phyloP scores from a whole-genome alignment of 306 rosid species.

The Luffa aegyptiaca region DNA sequence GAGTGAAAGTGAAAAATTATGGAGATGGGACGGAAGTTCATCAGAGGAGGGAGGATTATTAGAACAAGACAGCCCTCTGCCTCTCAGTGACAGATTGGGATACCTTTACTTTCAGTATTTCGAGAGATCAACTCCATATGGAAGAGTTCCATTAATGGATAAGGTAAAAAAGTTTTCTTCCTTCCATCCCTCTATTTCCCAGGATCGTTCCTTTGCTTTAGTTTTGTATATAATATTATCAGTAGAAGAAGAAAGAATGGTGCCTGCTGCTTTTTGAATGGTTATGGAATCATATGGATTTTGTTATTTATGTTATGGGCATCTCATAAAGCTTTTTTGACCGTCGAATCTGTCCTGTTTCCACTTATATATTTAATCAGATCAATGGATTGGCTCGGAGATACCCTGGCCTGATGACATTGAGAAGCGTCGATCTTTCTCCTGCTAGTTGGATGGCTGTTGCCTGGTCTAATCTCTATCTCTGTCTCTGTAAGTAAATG shows the following conservation, averaged over 20 bases:
- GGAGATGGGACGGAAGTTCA: conserved; percentile 80
- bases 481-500: conserved; percentile 4
- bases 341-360: not conserved
- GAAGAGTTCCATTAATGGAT: conserved; percentile 95
- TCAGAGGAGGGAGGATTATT: conserved; percentile 76
- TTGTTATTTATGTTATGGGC: not conserved
- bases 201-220: not conserved
- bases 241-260: not conserved
- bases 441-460: conserved; percentile 99
- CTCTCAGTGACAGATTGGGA: conserved; percentile 66
- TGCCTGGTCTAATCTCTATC: conserved; percentile 54
- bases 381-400: conserved; percentile 58
- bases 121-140: conserved; percentile 91
- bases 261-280: not conserved
- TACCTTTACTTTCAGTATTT: conserved; percentile 64
- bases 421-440: conserved; percentile 92
- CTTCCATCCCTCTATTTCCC: not conserved
- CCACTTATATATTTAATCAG: conserved; percentile 30
- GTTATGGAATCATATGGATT: not conserved
- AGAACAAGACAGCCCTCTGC: conserved; percentile 50
- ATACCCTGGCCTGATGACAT: conserved; percentile 78
- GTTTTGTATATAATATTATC: not conserved
- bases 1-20: conserved; percentile 69
- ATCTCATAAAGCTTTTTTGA: not conserved
- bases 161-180: conserved; percentile 36